These are phyloP conservation scores for Calonectria fujianensis DNA, from an alignment of 2,329 filamentous ascomycete genomes.

Conservation along the genomic window DNA sequence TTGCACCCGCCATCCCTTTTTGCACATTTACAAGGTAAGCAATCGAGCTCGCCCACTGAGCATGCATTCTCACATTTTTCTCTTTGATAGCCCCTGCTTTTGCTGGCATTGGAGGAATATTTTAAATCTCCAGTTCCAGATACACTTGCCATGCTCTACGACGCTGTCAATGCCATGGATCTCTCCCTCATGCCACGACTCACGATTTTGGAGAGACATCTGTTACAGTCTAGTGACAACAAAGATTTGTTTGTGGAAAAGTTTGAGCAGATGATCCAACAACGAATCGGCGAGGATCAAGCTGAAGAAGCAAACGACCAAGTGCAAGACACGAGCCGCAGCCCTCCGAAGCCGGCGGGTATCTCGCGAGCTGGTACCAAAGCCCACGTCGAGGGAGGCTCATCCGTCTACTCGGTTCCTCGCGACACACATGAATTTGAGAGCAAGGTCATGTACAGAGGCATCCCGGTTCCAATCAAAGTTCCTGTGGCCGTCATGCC, in stretches of 20 bases:
- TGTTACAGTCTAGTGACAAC: conserved; percentile 92
- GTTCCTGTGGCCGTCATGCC: conserved; percentile 94
- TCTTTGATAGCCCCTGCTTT: conserved; percentile 81
- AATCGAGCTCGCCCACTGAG: conserved; percentile 26
- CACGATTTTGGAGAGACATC: conserved; percentile 87
- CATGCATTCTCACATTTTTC: conserved; percentile 43
- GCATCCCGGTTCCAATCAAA: conserved; percentile 97
- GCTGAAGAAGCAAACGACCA: conserved; percentile 64
- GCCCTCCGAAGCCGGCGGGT: conserved; percentile 67
- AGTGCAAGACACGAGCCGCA: conserved; percentile 65
- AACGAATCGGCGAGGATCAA: conserved; percentile 81
- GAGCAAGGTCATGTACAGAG: conserved; percentile 95
- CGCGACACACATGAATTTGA: conserved; percentile 99
- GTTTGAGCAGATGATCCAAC: conserved; percentile 94
- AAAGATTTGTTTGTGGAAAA: conserved; percentile 99
- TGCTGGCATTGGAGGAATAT: conserved; percentile 96
- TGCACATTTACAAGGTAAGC: conserved; percentile 97
- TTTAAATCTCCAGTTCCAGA: conserved; percentile 93
- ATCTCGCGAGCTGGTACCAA: conserved; percentile 79
- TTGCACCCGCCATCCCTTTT: conserved; percentile 96
- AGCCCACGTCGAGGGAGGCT: conserved; percentile 75
- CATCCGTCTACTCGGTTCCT: conserved; percentile 83
- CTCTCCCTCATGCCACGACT: conserved; percentile 93
- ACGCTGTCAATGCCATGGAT: conserved; percentile 97
- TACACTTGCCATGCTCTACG: conserved; percentile 90